Conservation (phyloP, 1,139 yeast species). For the Yarrowia galli region DNA sequence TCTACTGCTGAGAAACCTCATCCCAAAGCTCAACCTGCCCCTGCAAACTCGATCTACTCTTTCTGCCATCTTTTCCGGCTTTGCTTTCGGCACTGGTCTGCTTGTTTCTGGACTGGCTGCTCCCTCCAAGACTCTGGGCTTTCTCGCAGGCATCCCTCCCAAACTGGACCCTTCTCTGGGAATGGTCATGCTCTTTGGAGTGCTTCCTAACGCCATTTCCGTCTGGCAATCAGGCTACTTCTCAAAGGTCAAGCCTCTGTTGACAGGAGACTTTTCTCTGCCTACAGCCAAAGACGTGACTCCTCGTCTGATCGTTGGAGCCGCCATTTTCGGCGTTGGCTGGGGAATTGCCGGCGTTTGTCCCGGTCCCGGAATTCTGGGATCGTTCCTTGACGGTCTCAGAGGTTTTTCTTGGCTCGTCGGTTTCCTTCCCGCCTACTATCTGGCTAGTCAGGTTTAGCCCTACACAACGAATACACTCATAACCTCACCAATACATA, state of each 20-base stretch:
- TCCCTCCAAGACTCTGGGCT: conserved; percentile 12
- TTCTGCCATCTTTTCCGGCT: conserved; percentile 5
- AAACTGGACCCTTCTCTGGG: neutral
- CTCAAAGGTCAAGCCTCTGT: conserved; percentile 1
- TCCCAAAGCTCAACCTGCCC: conserved; percentile 4
- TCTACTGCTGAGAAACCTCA: neutral
- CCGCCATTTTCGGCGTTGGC: conserved; percentile 13
- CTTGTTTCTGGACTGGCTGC: conserved; percentile 5
- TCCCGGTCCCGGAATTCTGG: conserved; percentile 10
- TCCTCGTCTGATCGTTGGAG: neutral
- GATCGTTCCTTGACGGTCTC: neutral
- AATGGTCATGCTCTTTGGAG: conserved; percentile 2
- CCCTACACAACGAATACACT: too few species aligned
- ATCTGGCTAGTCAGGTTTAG: neutral
- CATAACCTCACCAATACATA: neutral
- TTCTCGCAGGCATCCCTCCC: neutral
- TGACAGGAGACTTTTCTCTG: neutral
- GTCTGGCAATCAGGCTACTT: conserved; percentile 1
- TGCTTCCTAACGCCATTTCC: neutral
- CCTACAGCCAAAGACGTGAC: conserved; percentile 7
- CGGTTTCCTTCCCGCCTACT: conserved; percentile 6
- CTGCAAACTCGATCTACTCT: neutral
- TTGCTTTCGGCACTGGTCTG: conserved; percentile 11
- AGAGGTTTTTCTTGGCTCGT: conserved; percentile 3
- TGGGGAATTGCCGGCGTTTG: conserved; percentile 5